These are phyloP conservation scores for Gossypium raimondii DNA, from an alignment of 345 rosid genomes.

Conservation along the genomic window DNA sequence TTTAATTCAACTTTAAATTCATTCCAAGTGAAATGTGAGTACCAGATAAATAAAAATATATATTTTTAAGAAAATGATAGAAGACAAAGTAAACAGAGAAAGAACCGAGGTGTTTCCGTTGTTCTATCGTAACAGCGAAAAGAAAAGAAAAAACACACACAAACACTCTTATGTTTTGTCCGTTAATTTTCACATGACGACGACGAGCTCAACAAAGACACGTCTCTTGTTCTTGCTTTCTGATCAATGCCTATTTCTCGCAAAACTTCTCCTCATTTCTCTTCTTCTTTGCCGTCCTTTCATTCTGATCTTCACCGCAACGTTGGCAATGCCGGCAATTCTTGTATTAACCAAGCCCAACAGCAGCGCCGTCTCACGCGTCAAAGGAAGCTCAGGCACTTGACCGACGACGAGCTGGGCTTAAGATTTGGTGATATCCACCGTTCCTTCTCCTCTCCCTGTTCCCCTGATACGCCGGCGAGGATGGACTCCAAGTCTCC, in stretches of 20 bases:
- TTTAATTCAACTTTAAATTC: too few relatives aligned
- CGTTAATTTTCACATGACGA: constrained; percentile 25
- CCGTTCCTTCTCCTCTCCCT: constrained; percentile 25
- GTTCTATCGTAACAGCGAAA: not conserved
- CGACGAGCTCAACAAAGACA: constrained; percentile 12
- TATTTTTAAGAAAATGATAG: not conserved
- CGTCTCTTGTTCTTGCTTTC: not conserved
- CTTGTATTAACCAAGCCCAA: constrained; percentile 5
- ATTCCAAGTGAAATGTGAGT: too few relatives aligned
- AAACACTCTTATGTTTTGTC: not conserved
- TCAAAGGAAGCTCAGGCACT: constrained; percentile 49
- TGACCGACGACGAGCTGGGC: constrained; percentile 41
- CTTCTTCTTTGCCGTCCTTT: constrained; percentile 16
- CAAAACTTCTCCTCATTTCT: not conserved
- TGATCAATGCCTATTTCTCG: constrained; percentile 23
- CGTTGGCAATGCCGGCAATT: constrained; percentile 8
- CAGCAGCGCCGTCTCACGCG: constrained; percentile 38
- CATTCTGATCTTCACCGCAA: not conserved
- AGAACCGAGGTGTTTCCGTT: constrained; percentile 21
- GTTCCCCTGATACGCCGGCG: constrained; percentile 31
- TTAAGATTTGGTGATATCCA: constrained; percentile 5
- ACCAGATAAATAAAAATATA: too few relatives aligned
- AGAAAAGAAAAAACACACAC: not conserved
- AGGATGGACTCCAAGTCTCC: constrained; percentile 22
- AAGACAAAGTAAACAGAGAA: constrained; percentile 26